Evolutionary conservation across 2,329 filamentous ascomycete genomes (phyloP), one percentile per base, ranked within the genome.

Genomic region (Spiromastix sp.): DNA sequence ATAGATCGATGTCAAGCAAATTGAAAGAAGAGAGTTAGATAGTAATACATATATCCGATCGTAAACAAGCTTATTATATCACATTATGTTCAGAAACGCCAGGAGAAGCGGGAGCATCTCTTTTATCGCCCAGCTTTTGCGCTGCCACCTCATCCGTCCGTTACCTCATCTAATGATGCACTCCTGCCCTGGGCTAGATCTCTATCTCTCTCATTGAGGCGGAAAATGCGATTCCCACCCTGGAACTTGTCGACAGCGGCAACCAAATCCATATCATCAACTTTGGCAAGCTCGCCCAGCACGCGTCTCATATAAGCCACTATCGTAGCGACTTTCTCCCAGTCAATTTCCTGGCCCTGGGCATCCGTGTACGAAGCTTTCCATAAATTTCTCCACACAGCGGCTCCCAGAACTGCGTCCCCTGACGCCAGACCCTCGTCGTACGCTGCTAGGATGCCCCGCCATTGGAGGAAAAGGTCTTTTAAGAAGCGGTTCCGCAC

Each of bases 301-400:
- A 74, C 67, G 44, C 69, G 65, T 40, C 77, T 66, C 60, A 82
- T 68, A 53, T 78, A 83, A 21, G 66, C 70, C 16, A 79, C 74
- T 35, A 84, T 71, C 40, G 66, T 58, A 4, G 75, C 77, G 37
- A 84, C 52, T 47, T 71, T 69, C 32, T 63, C 63, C 48, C 77
- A 66, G 56, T 83, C 73, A 12, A 79, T 67, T 37, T 79, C 68
- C 15, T 52, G 38, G 1, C 53, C 56, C 32, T 57, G 49, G 2
- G 54, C 46, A 4, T 46, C 50, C n/a, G 48, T 54, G 39, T 74
- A 67, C 30, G 64, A 66, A 15, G 75, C 85, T 64, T 89, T 86
- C 69, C 85, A 93, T 37, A 98, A 55, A 60, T 96, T 96, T 51
- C 91, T 73, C 91, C 91, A 98, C 31, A 98, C 68, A 6, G 91